phyloP scores from a whole-genome alignment of 148 eudicot species.

The Vaccinium vitisidaea region DNA sequence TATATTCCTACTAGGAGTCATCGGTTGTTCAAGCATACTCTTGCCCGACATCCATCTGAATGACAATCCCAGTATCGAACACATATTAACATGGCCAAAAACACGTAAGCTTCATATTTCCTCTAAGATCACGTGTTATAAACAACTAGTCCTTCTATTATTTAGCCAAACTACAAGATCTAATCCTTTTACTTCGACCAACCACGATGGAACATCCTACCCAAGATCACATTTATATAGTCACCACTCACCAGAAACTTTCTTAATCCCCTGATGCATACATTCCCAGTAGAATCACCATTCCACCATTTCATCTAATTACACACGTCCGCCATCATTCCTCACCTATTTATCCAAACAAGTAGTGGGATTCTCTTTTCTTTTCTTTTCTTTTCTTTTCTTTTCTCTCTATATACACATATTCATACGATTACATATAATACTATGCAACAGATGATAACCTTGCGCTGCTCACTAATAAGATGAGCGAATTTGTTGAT shows the following conservation, averaged over 20 bases:
- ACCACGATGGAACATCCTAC: background rate
- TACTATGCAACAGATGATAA: conserved; percentile 13
- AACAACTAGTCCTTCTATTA: background rate
- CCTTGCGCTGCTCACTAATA: conserved; percentile 88
- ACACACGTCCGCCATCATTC: background rate
- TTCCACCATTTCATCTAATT: background rate
- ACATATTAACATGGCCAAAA: background rate
- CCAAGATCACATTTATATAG: background rate
- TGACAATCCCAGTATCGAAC: background rate
- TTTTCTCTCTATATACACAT: background rate
- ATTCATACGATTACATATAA: background rate
- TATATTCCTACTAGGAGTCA: background rate
- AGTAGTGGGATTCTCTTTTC: background rate
- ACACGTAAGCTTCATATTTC: background rate
- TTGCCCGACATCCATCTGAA: background rate
- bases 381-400: background rate
- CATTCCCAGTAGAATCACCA: background rate
- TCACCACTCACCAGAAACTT: background rate
- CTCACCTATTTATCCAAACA: background rate
- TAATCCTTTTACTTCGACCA: background rate
- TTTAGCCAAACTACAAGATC: background rate
- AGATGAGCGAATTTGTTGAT: conserved; percentile 82
- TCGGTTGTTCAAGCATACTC: background rate
- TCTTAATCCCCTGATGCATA: background rate
- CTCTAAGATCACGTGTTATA: background rate